Conservation (phyloP, 208 protist genomes). For the Leishmania arabica region DNA sequence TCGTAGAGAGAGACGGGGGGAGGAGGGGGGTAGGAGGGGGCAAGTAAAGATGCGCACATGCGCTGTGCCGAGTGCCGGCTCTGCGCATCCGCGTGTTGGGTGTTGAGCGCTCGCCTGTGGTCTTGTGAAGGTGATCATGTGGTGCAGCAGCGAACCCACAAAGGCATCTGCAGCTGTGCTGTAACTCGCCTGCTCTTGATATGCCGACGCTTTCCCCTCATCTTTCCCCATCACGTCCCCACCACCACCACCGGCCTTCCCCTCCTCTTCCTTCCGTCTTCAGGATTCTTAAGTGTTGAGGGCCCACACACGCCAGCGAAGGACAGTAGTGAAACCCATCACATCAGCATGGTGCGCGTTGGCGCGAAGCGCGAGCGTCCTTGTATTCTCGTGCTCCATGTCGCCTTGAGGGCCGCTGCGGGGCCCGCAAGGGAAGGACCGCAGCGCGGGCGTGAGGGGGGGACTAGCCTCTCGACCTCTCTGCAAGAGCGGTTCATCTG, state of each 20-base stretch:
- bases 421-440: not conserved
- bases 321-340: not conserved
- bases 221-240: not conserved
- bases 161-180: not conserved
- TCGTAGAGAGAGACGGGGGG: not conserved
- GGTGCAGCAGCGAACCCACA: not conserved
- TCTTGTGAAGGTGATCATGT: not conserved
- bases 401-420: slow-evolving; percentile 14
- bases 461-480: not conserved
- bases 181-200: not conserved
- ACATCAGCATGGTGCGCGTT: slow-evolving; percentile 23
- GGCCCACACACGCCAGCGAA: not conserved
- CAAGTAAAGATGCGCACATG: not conserved
- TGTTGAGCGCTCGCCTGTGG: not conserved
- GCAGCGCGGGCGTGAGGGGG: not conserved
- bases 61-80: not conserved
- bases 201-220: not conserved
- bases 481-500: slow-evolving; percentile 6
- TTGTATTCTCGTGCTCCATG: slow-evolving; percentile 23
- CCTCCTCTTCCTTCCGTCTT: not conserved
- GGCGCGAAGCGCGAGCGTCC: slow-evolving; percentile 33
- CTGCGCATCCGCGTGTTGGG: not conserved
- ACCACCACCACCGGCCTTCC: not conserved
- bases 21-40: not conserved
- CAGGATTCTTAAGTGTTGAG: not conserved